Base-by-base conservation (phyloP, 2,329 filamentous ascomycete genomes). In the Lecanicillium sp. region DNA sequence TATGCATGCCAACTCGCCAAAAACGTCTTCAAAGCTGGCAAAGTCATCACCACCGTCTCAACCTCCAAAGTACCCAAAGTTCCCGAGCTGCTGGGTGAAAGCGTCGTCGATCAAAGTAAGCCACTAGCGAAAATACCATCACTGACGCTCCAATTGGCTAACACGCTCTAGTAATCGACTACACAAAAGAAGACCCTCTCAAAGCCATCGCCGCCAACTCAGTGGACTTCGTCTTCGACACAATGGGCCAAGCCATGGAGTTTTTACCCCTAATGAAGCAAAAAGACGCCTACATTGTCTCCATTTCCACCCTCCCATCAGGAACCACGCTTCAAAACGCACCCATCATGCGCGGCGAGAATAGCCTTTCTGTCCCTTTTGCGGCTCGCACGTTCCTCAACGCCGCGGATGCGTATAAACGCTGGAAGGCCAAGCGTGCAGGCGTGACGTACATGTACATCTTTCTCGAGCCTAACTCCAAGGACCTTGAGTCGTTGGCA, bases 151-250 rank as follows among this genome's bases (percentile, higher is more conserved):
- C 9, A 5, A n/a, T n/a, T n/a, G 15, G 9, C 22, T 11, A 13
- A 13, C 2, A 22, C 11, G 22, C 11, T 29, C n/a, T 39, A 51
- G 49, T 50, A 32, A 50, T 51, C 31, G 49, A 51, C 37, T 51
- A 51, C 39, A 50, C 48, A n/a, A 47, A 45, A 27, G 29, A 44
- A 8, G 37, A 50, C 11, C 40, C 48, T n/a, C 2, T 12, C 20
- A 43, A 42, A 11, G 45, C 37, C 15, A 58, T 68, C 29, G 49
- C 56, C 3, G 49, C 49, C 12, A 48, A 51, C 7, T 57, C 51
- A 0, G 58, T 68, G 16, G 64, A 68, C 49, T 64, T 65, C 45
- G 48, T 68, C 33, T 62, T 66, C 25, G 65, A 68, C 48, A 68
- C 64, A 2, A 53, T 55, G 5, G 55, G 54, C 8, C 36, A 51